Percentiles rank a stretch among this genome's conserved stretches.
phyloP scores from a whole-genome alignment of 176 grass and related monocot genomes.

The Triticum dicoccoides region DNA sequence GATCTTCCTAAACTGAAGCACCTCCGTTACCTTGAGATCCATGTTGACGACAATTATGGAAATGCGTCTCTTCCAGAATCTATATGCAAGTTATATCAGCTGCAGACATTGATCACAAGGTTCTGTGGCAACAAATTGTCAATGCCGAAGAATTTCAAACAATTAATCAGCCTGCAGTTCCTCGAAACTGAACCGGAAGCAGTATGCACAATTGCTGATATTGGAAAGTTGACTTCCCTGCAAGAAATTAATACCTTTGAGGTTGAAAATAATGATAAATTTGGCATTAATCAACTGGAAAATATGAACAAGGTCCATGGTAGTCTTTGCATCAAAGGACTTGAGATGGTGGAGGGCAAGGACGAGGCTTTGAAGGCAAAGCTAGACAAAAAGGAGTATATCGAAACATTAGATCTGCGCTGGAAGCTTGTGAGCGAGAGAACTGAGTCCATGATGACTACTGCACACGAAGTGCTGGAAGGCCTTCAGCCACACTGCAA shows the following conservation, averaged over 20 bases:
- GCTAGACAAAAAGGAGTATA: no score
- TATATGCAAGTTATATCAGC: neutral
- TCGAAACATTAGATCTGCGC: no score
- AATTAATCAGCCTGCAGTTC: neutral
- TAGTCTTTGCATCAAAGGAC: no score
- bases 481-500: no score
- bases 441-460: no score
- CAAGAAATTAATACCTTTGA: neutral
- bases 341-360: no score
- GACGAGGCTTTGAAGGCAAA: no score
- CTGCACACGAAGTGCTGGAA: no score
- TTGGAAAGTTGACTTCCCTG: neutral
- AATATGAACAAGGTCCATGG: no score
- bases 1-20: neutral
- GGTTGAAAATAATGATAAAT: no score
- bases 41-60: neutral
- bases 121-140: neutral
- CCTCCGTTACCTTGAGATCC: neutral
- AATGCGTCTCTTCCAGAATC: neutral
- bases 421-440: no score
- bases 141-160: neutral
- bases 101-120: neutral
- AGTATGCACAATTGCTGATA: neutral
- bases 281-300: no score
- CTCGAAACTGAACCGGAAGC: neutral